A percentile compares a stretch with the other conserved stretches of the same genome.
Conservation (phyloP, 257 asterid species). For the Primulina eburnea region DNA sequence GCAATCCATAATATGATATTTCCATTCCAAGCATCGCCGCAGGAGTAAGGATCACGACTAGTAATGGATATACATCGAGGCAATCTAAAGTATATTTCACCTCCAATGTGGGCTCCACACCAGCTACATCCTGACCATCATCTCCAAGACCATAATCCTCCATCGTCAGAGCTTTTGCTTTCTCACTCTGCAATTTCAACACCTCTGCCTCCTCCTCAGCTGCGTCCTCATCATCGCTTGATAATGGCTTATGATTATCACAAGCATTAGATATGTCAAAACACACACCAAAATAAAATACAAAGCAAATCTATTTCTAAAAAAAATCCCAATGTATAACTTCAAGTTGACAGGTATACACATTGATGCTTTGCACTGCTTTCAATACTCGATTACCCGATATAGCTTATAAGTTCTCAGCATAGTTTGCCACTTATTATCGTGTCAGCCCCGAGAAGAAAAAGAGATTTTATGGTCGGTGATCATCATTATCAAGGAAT, state of each 20-base stretch:
- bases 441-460: not conserved
- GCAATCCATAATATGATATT: slow-evolving; percentile 17
- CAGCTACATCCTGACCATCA: slow-evolving; percentile 41
- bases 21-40: slow-evolving; percentile 8
- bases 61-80: slow-evolving; percentile 7
- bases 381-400: not conserved
- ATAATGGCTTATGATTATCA: slow-evolving; percentile 41
- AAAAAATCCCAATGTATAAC: slow-evolving; percentile 13
- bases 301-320: slow-evolving; percentile 7
- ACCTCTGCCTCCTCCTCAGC: slow-evolving; percentile 79
- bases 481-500: not conserved
- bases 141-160: slow-evolving; percentile 82
- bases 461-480: not conserved
- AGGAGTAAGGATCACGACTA: not conserved
- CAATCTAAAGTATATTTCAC: slow-evolving; percentile 34
- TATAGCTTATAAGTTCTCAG: not conserved
- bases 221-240: slow-evolving; percentile 74
- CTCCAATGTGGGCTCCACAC: slow-evolving; percentile 70
- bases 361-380: not conserved
- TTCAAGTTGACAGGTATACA: slow-evolving; percentile 5
- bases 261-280: slow-evolving; percentile 22
- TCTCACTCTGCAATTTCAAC: slow-evolving; percentile 56
- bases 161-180: slow-evolving; percentile 43
- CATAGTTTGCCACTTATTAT: not conserved
- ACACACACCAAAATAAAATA: slow-evolving; percentile 3